phyloP scores from a whole-genome alignment of 495 filamentous ascomycete genomes.

The Penicillium crystallinum region DNA sequence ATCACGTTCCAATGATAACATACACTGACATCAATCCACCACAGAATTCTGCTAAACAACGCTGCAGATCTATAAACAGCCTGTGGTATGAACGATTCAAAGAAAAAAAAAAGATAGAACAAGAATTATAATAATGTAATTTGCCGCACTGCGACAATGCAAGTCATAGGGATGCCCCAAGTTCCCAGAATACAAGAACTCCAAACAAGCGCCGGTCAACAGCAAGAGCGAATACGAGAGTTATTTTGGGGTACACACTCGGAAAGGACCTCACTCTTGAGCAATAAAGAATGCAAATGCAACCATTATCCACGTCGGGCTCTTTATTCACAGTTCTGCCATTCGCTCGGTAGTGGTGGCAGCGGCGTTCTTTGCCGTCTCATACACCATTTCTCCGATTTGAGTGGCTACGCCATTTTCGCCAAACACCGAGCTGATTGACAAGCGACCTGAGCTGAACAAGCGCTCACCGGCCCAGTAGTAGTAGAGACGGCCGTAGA shows the following conservation, averaged over 20 bases:
- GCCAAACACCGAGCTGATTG: slow-evolving; percentile 34
- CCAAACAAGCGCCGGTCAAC: slow-evolving; percentile 22
- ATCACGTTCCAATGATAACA: slow-evolving; percentile 7
- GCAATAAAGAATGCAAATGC: slow-evolving; percentile 3
- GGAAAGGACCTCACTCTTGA: background rate
- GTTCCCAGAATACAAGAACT: slow-evolving; percentile 12
- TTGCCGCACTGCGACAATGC: slow-evolving; percentile 8
- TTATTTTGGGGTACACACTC: background rate
- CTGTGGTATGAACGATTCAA: background rate
- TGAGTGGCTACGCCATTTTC: slow-evolving; percentile 27
- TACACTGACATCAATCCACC: background rate
- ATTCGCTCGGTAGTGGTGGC: slow-evolving; percentile 31
- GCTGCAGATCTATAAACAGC: background rate
- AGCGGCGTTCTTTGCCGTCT: slow-evolving; percentile 38
- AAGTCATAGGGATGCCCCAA: slow-evolving; percentile 5
- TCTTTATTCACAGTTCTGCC: slow-evolving; percentile 31
- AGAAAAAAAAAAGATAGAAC: background rate
- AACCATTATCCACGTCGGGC: background rate
- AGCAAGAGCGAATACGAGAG: slow-evolving; percentile 11
- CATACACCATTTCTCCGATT: slow-evolving; percentile 36
- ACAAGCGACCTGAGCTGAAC: slow-evolving; percentile 34
- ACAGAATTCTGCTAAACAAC: background rate
- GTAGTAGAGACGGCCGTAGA: slow-evolving; percentile 82
- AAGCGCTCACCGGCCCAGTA: slow-evolving; percentile 76
- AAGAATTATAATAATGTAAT: slow-evolving; percentile 7